Evolutionary conservation across 1,139 yeast genomes (phyloP).

Genomic region (Lodderomyces margitis): DNA sequence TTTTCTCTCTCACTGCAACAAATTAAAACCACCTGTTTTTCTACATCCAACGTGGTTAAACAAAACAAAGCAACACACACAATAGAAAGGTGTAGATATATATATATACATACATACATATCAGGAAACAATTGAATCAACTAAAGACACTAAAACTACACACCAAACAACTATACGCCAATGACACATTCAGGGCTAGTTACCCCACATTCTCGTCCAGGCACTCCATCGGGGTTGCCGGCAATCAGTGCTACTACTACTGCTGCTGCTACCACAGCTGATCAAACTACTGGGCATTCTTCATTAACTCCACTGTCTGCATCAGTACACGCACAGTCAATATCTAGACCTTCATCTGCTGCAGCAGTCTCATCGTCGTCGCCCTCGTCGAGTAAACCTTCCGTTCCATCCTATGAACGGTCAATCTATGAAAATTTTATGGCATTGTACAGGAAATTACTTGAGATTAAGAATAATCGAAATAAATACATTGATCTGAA

Average conservation of each 20-base stretch:
- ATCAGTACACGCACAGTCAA: not conserved
- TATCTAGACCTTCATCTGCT: not conserved
- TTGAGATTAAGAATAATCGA: constrained; percentile 64
- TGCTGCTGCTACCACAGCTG: not conserved
- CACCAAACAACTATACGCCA: not conserved
- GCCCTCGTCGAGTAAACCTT: not conserved
- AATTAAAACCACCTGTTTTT: not conserved
- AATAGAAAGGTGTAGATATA: not conserved
- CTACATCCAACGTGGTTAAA: too few relatives aligned
- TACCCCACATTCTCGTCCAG: constrained; percentile 15
- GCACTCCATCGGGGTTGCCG: constrained; percentile 9
- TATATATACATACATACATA: not conserved
- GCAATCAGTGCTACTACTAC: not conserved
- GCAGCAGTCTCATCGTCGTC: not conserved
- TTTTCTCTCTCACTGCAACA: too few relatives aligned
- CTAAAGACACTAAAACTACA: too few relatives aligned
- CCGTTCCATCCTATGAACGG: constrained; percentile 51
- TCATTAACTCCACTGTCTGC: not conserved
- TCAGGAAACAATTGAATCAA: too few relatives aligned
- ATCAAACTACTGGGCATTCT: not conserved
- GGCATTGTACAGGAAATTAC: constrained; percentile 47
- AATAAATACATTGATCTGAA: constrained; percentile 60
- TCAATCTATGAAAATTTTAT: constrained; percentile 47
- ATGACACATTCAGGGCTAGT: constrained; percentile 12
- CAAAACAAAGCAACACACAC: too few relatives aligned